phyloP scores from a whole-genome alignment of 2,329 filamentous ascomycete species.

The Cladosporium austrohemisphaericum region DNA sequence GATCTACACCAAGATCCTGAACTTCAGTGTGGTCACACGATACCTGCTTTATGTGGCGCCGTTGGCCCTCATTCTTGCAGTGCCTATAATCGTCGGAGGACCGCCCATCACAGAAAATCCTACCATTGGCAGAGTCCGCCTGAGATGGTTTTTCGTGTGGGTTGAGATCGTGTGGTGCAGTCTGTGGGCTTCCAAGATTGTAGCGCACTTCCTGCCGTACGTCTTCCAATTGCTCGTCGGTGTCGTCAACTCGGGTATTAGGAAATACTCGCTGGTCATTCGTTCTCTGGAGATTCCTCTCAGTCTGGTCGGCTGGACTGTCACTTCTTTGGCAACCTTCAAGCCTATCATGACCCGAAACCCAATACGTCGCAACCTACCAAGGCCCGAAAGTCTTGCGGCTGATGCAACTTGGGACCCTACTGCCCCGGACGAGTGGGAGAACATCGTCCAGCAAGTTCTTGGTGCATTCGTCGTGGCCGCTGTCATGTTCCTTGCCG shows the following conservation, averaged over 20 bases:
- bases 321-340: slow-evolving; percentile 59
- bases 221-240: slow-evolving; percentile 60
- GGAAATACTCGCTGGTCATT: slow-evolving; percentile 60
- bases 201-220: slow-evolving; percentile 56
- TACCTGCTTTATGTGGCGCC: slow-evolving; percentile 62
- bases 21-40: slow-evolving; percentile 60
- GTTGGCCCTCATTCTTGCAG: slow-evolving; percentile 54
- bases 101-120: slow-evolving; percentile 43
- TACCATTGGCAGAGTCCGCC: slow-evolving; percentile 53
- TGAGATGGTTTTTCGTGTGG: slow-evolving; percentile 63
- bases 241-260: slow-evolving; percentile 60
- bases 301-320: slow-evolving; percentile 58
- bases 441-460: slow-evolving; percentile 57
- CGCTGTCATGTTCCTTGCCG: slow-evolving; percentile 67
- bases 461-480: slow-evolving; percentile 65
- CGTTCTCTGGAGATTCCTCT: slow-evolving; percentile 57
- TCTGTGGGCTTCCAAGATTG: slow-evolving; percentile 60
- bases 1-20: slow-evolving; percentile 58
- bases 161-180: slow-evolving; percentile 62
- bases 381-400: slow-evolving; percentile 9
- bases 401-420: neutral
- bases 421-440: slow-evolving; percentile 43
- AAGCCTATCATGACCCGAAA: slow-evolving; percentile 45
- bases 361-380: slow-evolving; percentile 26
- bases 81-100: slow-evolving; percentile 62